Percentiles rank a stretch among this genome's conserved stretches.
Conservation (phyloP, 2,329 filamentous ascomycete species). For the Clonostachys rosea region DNA sequence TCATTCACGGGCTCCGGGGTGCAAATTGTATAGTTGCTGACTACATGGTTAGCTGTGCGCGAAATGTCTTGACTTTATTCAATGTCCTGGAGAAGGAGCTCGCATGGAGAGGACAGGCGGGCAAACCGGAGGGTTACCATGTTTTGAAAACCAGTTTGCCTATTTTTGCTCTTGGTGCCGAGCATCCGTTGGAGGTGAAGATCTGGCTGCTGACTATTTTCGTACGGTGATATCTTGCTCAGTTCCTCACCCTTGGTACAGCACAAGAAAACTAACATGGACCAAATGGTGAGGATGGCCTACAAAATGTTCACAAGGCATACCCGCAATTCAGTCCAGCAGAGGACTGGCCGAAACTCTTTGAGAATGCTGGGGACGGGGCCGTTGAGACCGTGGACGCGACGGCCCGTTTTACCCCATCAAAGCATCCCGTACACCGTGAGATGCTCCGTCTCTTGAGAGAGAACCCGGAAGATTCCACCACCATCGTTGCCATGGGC, state of each 20-base stretch:
- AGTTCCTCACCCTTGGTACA: too few relatives aligned
- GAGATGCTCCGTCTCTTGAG: conserved; percentile 85
- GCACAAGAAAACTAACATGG: too few relatives aligned
- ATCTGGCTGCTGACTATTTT: conserved; percentile 80
- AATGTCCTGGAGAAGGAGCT: conserved; percentile 88
- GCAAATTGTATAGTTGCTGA: too few relatives aligned
- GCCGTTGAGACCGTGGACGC: conserved; percentile 24
- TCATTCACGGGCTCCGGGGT: too few relatives aligned
- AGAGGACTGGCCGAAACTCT: conserved; percentile 69
- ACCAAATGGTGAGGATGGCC: conserved; percentile 65
- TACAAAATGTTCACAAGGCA: conserved; percentile 71
- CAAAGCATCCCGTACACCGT: conserved; percentile 61
- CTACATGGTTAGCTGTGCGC: conserved; percentile 59
- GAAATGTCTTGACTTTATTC: conserved; percentile 87
- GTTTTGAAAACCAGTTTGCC: conserved; percentile 70
- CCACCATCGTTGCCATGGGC: conserved; percentile 87
- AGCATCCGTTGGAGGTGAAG: conserved; percentile 78
- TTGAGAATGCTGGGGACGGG: conserved; percentile 24
- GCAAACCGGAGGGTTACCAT: conserved; percentile 66
- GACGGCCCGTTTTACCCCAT: conserved; percentile 14
- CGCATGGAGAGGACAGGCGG: conserved; percentile 70
- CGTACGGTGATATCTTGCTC: conserved; percentile 48
- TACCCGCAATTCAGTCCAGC: conserved; percentile 70
- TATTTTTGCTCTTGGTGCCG: conserved; percentile 79
- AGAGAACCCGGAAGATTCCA: conserved; percentile 76